These are phyloP conservation scores for Pestalotiopsis sp. DNA, from an alignment of 2,329 filamentous ascomycete species.

Conservation along the genomic window DNA sequence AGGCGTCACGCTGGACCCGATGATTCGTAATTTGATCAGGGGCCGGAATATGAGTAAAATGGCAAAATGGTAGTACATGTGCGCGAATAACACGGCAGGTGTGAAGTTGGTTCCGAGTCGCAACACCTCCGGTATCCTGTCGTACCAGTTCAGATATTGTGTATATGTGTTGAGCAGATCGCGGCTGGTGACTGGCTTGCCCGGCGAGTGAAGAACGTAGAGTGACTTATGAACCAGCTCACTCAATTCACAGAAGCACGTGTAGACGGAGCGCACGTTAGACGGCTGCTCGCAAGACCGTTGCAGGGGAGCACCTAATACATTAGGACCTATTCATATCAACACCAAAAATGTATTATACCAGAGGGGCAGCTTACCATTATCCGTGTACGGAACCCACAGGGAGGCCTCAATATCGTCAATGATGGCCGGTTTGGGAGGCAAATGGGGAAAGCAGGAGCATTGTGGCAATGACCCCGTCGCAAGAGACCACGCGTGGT, in stretches of 20 bases:
- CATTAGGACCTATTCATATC: constrained; percentile 16
- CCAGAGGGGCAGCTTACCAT: constrained; percentile 43
- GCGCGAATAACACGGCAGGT: constrained; percentile 72
- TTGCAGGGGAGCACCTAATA: constrained; percentile 52
- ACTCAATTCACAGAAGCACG: constrained; percentile 71
- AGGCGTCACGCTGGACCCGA: constrained; percentile 65
- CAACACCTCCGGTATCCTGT: constrained; percentile 65
- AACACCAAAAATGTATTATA: constrained; percentile 2
- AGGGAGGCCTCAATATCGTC: constrained; percentile 61
- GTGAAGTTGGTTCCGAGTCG: constrained; percentile 70
- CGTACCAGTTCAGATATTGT: constrained; percentile 74
- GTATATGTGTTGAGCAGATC: constrained; percentile 67
- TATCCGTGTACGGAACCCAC: constrained; percentile 62
- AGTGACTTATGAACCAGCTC: constrained; percentile 74
- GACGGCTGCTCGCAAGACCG: constrained; percentile 63
- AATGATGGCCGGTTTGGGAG: constrained; percentile 63
- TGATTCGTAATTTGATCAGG: constrained; percentile 65
- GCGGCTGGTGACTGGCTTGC: constrained; percentile 63
- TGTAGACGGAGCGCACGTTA: constrained; percentile 69
- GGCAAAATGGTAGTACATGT: constrained; percentile 74
- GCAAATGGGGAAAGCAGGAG: constrained; percentile 58
- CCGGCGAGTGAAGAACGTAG: constrained; percentile 73
- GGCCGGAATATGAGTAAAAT: constrained; percentile 76
- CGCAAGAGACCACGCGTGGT: constrained; percentile 68
- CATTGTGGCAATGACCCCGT: constrained; percentile 64